Evolutionary conservation across 805 yeast genomes (phyloP).

Genomic region (Priceomyces haplophilus): DNA sequence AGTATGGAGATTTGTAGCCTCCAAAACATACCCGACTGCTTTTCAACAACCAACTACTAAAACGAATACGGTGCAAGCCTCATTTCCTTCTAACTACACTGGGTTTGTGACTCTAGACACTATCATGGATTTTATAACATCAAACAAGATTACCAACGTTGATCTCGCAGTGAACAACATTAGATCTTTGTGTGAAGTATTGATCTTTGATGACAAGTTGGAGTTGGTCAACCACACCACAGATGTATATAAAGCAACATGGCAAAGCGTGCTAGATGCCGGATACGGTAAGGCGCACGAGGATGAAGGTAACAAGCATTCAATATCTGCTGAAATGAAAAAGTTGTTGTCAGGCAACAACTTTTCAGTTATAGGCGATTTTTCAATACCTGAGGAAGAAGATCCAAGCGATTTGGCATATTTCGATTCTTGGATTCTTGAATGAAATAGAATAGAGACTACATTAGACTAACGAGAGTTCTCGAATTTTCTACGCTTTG

Average conservation of each 20-base stretch:
- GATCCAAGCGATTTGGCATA: slow-evolving; percentile 28
- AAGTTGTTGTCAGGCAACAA: slow-evolving; percentile 13
- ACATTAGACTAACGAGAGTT: neutral
- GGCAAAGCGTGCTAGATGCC: slow-evolving; percentile 75
- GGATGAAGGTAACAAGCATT: slow-evolving; percentile 14
- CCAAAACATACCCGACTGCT: slow-evolving; percentile 72
- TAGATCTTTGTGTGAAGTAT: slow-evolving; percentile 79
- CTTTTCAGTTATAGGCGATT: slow-evolving; percentile 30
- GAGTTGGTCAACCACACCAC: slow-evolving; percentile 56
- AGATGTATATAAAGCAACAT: slow-evolving; percentile 73
- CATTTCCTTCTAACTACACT: slow-evolving; percentile 56
- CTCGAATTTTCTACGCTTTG: too few relatives aligned
- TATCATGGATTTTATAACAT: slow-evolving; percentile 69
- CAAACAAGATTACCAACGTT: slow-evolving; percentile 74
- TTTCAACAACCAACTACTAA: slow-evolving; percentile 43
- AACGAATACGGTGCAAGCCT: slow-evolving; percentile 42
- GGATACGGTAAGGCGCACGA: slow-evolving; percentile 46
- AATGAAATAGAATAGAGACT: slow-evolving; percentile 7
- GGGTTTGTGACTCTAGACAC: slow-evolving; percentile 70
- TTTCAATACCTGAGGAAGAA: slow-evolving; percentile 25
- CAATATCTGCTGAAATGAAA: slow-evolving; percentile 7
- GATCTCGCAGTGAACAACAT: slow-evolving; percentile 75
- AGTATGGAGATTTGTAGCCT: slow-evolving; percentile 82
- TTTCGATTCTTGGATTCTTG: slow-evolving; percentile 34
- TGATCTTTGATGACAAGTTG: slow-evolving; percentile 80